These are phyloP conservation scores for Kandelia obovata DNA, from an alignment of 345 rosid genomes.

Conservation along the genomic window DNA sequence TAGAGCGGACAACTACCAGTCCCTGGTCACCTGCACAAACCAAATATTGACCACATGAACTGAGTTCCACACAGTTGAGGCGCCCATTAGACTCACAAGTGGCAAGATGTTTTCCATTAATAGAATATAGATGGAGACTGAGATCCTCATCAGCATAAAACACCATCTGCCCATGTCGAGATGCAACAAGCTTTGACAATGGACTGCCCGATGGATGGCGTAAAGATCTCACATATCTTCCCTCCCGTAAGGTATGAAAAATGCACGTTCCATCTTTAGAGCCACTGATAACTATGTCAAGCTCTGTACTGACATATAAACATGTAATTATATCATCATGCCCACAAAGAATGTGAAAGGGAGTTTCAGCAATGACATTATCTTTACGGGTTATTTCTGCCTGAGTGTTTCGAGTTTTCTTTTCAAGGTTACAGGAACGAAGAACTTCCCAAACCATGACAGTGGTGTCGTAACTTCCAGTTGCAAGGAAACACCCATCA, in stretches of 20 bases:
- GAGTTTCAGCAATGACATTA: conserved; percentile 69
- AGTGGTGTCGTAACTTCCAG: conserved; percentile 96
- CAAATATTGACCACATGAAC: conserved; percentile 81
- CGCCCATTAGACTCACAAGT: conserved; percentile 87
- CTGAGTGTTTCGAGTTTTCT: conserved; percentile 51
- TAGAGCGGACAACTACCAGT: conserved; percentile 80
- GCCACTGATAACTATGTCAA: conserved; percentile 93
- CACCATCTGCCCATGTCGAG: conserved; percentile 75
- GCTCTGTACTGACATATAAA: conserved; percentile 74
- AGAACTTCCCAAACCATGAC: conserved; percentile 92
- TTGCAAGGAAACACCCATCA: conserved; percentile 82
- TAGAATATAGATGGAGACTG: conserved; percentile 80
- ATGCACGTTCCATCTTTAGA: conserved; percentile 96
- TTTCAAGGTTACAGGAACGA: conserved; percentile 56
- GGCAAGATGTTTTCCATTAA: conserved; percentile 91
- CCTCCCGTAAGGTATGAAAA: conserved; percentile 84
- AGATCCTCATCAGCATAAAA: conserved; percentile 87
- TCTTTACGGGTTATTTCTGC: conserved; percentile 64
- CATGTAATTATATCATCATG: conserved; percentile 95
- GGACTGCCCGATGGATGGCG: conserved; percentile 80
- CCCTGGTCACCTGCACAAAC: conserved; percentile 98
- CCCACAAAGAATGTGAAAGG: conserved; percentile 90
- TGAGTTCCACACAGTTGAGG: conserved; percentile 85
- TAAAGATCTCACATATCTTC: conserved; percentile 85
- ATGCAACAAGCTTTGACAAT: conserved; percentile 80